Percentiles rank a stretch among this genome's conserved stretches.
Evolutionary conservation across 805 yeast genomes (phyloP).

Genomic region (Hanseniaspora nectarophila): DNA sequence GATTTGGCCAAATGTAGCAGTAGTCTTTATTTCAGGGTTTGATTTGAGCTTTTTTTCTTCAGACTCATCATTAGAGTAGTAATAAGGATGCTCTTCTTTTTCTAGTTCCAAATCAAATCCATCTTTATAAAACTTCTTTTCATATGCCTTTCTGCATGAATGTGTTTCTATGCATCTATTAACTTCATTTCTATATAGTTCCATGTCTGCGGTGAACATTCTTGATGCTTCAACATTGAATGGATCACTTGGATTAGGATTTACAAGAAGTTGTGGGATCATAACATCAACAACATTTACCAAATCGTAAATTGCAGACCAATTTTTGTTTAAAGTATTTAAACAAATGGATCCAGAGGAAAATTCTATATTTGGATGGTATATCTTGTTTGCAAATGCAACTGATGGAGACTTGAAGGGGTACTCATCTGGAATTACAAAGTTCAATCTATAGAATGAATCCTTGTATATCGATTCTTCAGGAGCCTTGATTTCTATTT

Average conservation of each 20-base stretch:
- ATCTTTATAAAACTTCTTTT: conserved; percentile 34
- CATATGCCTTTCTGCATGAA: conserved; percentile 38
- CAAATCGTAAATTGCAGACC: conserved; percentile 96
- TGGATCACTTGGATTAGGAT: conserved; percentile 92
- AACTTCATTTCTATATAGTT: conserved; percentile 56
- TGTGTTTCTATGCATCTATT: conserved; percentile 60
- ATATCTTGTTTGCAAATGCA: conserved; percentile 82
- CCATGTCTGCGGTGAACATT: conserved; percentile 56
- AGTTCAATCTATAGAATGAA: conserved; percentile 83
- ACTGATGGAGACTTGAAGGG: conserved; percentile 94
- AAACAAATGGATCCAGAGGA: conserved; percentile 83
- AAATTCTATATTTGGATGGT: conserved; percentile 92
- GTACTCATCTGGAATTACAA: conserved; percentile 87
- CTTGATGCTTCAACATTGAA: conserved; percentile 82
- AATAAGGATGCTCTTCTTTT: conserved; percentile 22
- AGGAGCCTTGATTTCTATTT: conserved; percentile 77
- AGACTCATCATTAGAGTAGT: conserved; percentile 21
- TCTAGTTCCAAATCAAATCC: conserved; percentile 33
- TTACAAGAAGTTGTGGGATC: conserved; percentile 78
- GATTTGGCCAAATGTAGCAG: background rate
- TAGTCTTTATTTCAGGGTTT: background rate
- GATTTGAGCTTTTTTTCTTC: conserved; percentile 21
- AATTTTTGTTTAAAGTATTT: conserved; percentile 91
- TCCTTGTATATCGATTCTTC: conserved; percentile 75
- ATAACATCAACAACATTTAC: conserved; percentile 84